Evolutionary conservation across 2,329 filamentous ascomycete species (phyloP).

Genomic region (Pseudogymnoascus sp.): DNA sequence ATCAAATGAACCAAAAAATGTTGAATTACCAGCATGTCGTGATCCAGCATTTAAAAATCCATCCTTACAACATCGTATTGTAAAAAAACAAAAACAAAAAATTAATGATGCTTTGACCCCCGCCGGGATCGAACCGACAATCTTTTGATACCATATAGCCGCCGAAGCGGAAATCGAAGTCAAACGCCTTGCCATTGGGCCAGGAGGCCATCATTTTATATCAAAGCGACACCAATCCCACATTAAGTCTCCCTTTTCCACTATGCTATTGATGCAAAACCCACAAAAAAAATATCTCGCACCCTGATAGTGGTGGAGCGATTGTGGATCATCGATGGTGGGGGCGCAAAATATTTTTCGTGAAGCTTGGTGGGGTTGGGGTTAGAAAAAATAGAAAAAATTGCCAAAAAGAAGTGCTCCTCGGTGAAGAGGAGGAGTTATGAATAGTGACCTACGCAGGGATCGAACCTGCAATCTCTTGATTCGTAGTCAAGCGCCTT

Average conservation of each 20-base stretch:
- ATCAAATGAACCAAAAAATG: not conserved
- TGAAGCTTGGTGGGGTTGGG: not conserved
- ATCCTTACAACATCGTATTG: not conserved
- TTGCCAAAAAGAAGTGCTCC: not conserved
- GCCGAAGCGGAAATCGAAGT: slow-evolving; percentile 34
- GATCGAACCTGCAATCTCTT: slow-evolving; percentile 33
- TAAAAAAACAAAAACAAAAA: not conserved
- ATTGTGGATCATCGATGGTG: not conserved
- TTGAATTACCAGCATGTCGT: not conserved
- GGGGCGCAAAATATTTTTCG: not conserved
- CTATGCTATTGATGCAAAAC: not conserved
- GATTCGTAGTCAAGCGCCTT: slow-evolving; percentile 50
- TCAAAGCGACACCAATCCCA: not conserved
- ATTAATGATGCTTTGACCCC: slow-evolving; percentile 9
- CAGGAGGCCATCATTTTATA: slow-evolving; percentile 26
- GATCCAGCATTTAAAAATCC: not conserved
- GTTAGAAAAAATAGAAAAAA: not conserved
- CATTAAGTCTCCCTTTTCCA: not conserved
- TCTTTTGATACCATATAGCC: slow-evolving; percentile 28
- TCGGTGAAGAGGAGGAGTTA: not conserved
- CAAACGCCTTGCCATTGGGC: slow-evolving; percentile 51
- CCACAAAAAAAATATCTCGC: not conserved
- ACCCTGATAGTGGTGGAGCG: not conserved
- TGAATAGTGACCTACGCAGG: slow-evolving; percentile 17
- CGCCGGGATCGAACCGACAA: slow-evolving; percentile 29